Conservation (phyloP, 805 yeast species). For the Tetrapisispora pingtungensis region DNA sequence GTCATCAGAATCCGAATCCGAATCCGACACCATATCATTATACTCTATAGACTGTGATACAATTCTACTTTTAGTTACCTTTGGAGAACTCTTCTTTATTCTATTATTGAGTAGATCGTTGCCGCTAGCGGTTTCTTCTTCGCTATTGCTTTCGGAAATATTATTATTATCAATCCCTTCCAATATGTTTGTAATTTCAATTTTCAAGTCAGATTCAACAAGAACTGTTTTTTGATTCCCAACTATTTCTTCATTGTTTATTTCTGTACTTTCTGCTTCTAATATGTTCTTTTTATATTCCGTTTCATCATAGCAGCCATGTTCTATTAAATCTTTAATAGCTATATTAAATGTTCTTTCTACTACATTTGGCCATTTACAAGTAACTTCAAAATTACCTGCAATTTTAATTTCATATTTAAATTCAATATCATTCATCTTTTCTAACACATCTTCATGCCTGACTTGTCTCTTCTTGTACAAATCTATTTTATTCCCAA, state of each 20-base stretch:
- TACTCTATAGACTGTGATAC: background rate
- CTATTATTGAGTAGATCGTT: background rate
- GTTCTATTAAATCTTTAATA: constrained; percentile 33
- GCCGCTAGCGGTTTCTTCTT: background rate
- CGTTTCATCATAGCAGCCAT: constrained; percentile 31
- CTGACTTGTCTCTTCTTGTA: constrained; percentile 30
- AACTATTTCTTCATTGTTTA: background rate
- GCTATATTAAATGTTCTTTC: constrained; percentile 32
- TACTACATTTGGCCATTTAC: constrained; percentile 33
- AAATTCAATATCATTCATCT: constrained; percentile 25
- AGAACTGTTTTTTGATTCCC: background rate
- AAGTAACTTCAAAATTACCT: constrained; percentile 40
- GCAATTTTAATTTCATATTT: constrained; percentile 28
- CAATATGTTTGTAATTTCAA: background rate
- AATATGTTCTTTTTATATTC: background rate
- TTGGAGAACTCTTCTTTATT: background rate
- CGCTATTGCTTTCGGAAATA: background rate
- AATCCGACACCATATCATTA: constrained; percentile 4
- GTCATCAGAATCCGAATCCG: background rate
- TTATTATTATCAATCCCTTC: background rate
- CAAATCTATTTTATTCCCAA: constrained; percentile 38
- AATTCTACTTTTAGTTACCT: background rate
- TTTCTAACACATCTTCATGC: constrained; percentile 31
- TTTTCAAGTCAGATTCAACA: background rate
- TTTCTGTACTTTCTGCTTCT: background rate